phyloP scores from a whole-genome alignment of 139 green algal genomes.

The Asterochloris erici region DNA sequence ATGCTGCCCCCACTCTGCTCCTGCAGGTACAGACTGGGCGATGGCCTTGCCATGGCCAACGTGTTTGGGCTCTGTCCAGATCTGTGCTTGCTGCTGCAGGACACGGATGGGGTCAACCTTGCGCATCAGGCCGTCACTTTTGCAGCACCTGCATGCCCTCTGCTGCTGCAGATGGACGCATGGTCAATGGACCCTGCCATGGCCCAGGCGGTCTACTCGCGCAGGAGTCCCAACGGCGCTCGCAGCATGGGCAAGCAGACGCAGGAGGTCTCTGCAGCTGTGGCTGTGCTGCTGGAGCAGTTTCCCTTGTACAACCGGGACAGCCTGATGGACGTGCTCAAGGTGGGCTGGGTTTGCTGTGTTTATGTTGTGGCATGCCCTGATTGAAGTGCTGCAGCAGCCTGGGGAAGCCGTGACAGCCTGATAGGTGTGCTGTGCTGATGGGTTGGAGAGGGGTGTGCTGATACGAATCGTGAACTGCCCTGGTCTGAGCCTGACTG shows the following conservation, averaged over 20 bases:
- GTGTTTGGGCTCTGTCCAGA: not conserved
- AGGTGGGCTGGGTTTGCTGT: not conserved
- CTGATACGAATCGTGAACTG: too few relatives aligned
- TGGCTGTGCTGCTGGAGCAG: slow-evolving; percentile 37
- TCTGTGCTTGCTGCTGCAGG: not conserved
- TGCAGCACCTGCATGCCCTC: not conserved
- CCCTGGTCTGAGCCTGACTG: too few relatives aligned
- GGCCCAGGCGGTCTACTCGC: not conserved
- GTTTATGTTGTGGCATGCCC: too few relatives aligned
- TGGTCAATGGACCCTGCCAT: not conserved
- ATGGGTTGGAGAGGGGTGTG: too few relatives aligned
- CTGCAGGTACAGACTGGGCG: not conserved
- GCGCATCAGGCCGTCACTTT: not conserved
- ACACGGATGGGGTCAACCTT: not conserved
- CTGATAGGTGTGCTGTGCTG: too few relatives aligned
- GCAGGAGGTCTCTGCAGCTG: slow-evolving; percentile 1
- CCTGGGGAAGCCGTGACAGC: too few relatives aligned
- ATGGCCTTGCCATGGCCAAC: not conserved
- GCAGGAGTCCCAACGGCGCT: not conserved
- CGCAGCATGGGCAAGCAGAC: not conserved
- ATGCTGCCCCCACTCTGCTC: not conserved
- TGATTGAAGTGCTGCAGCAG: too few relatives aligned
- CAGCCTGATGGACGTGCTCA: slow-evolving; percentile 31
- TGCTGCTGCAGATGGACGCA: not conserved
- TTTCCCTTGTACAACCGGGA: slow-evolving; percentile 37